Conservation (phyloP, 352 stramenopile genomes). For the Phytophthora hibernalis region DNA sequence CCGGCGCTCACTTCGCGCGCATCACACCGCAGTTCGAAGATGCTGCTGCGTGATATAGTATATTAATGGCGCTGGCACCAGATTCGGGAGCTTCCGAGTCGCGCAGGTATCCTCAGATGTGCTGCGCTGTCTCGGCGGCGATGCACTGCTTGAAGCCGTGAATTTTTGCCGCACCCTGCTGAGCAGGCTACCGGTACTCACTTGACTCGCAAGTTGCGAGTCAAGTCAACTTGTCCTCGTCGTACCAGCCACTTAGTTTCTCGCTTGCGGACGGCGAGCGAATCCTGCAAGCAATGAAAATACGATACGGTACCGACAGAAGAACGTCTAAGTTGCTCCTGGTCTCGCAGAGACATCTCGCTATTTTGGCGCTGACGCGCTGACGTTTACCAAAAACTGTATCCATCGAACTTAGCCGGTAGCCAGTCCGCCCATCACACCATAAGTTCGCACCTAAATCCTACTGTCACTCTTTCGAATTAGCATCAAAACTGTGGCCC, state of each 20-base stretch:
- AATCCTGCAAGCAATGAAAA: not conserved
- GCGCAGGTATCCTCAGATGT: constrained; percentile 9
- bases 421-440: constrained; percentile 19
- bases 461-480: constrained; percentile 4
- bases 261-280: constrained; percentile 4
- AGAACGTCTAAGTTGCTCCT: too few relatives aligned
- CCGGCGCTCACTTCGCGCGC: constrained; percentile 10
- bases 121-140: not conserved
- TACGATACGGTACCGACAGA: not conserved
- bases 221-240: not conserved
- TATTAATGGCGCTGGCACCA: constrained; percentile 6
- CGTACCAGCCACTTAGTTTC: not conserved
- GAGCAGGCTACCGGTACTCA: too few relatives aligned
- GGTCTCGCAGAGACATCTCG: not conserved
- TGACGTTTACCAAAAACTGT: too few relatives aligned
- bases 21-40: constrained; percentile 2
- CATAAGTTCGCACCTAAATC: constrained; percentile 12
- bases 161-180: not conserved
- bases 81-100: not conserved
- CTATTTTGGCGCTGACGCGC: too few relatives aligned
- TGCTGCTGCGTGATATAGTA: constrained; percentile 3
- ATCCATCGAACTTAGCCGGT: constrained; percentile 26
- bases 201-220: not conserved
- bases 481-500: not conserved
- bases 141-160: not conserved